Percentiles rank a stretch among this genome's conserved stretches.
Evolutionary conservation across 768 basidiomycete genomes (phyloP).

Genomic region (Tricholoma terreum): DNA sequence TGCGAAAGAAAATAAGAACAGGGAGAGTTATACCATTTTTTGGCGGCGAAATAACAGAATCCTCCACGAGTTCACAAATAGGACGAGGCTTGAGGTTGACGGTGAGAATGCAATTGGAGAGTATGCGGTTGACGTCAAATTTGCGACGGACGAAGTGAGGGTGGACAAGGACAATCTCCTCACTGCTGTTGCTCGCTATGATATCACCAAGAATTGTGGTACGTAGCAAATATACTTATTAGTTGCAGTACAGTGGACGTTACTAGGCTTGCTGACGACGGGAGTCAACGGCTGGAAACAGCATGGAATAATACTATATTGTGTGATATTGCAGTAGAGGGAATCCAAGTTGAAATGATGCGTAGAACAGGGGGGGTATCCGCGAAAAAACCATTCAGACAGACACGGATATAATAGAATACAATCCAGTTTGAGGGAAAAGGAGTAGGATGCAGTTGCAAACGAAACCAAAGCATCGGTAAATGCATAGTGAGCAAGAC

Average conservation of each 20-base stretch:
- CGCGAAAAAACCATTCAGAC: slow-evolving; percentile 4
- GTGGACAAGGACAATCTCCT: slow-evolving; percentile 36
- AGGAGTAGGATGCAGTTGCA: slow-evolving; percentile 2
- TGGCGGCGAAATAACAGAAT: slow-evolving; percentile 52
- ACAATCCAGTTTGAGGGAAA: slow-evolving; percentile 17
- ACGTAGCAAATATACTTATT: not conserved
- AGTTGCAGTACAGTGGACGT: not conserved
- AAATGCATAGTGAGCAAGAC: slow-evolving; percentile 13
- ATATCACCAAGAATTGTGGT: slow-evolving; percentile 8
- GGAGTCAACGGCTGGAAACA: not conserved
- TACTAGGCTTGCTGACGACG: not conserved
- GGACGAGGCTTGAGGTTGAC: slow-evolving; percentile 43
- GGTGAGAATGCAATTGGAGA: slow-evolving; percentile 34
- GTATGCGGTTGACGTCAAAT: slow-evolving; percentile 47
- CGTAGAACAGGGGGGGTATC: not conserved
- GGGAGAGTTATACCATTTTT: slow-evolving; percentile 52
- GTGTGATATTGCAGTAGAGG: slow-evolving; percentile 3
- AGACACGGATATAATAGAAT: slow-evolving; percentile 11
- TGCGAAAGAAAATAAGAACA: slow-evolving; percentile 20
- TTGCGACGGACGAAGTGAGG: slow-evolving; percentile 56
- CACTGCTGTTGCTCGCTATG: slow-evolving; percentile 3
- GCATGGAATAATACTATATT: slow-evolving; percentile 1
- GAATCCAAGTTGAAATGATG: slow-evolving; percentile 3
- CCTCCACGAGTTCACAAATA: slow-evolving; percentile 46
- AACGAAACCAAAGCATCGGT: slow-evolving; percentile 3